These are phyloP conservation scores for Penicillium frequentans DNA, from an alignment of 2,329 filamentous ascomycete genomes.

Conservation along the genomic window DNA sequence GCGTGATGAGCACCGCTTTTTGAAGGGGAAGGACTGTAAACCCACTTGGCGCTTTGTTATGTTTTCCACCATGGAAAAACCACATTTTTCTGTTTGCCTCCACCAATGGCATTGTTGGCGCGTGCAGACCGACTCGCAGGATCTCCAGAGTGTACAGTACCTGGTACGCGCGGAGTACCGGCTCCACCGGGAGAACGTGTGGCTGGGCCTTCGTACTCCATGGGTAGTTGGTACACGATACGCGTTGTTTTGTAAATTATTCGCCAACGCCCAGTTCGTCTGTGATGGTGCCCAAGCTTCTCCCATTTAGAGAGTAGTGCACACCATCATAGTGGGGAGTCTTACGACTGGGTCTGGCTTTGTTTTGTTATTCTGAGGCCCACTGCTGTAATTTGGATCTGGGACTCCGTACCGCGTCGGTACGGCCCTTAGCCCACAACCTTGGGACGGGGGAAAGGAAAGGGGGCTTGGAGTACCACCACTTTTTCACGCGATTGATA, in stretches of 20 bases:
- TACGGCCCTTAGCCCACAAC: slow-evolving; percentile 17
- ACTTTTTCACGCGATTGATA: not conserved
- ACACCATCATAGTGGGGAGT: not conserved
- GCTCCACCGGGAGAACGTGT: not conserved
- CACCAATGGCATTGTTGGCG: slow-evolving; percentile 18
- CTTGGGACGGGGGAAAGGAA: slow-evolving; percentile 1
- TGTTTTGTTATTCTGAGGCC: not conserved
- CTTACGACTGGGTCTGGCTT: not conserved
- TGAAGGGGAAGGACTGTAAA: not conserved
- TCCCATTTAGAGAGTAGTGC: slow-evolving; percentile 1
- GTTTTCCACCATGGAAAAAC: not conserved
- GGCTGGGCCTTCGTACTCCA: not conserved
- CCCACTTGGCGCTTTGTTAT: not conserved
- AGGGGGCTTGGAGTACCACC: not conserved
- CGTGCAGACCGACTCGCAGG: slow-evolving; percentile 3
- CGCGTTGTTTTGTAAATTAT: not conserved
- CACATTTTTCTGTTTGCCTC: not conserved
- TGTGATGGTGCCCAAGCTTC: slow-evolving; percentile 16
- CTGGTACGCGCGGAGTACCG: slow-evolving; percentile 2
- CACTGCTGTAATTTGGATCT: slow-evolving; percentile 7
- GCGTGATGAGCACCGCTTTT: not conserved
- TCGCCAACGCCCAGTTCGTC: slow-evolving; percentile 1
- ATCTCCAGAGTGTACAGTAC: not conserved
- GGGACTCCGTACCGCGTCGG: slow-evolving; percentile 13
- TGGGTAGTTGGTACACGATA: not conserved